These are phyloP conservation scores for Eustoma russellianum DNA, from an alignment of 257 asterid species.

Conservation along the genomic window DNA sequence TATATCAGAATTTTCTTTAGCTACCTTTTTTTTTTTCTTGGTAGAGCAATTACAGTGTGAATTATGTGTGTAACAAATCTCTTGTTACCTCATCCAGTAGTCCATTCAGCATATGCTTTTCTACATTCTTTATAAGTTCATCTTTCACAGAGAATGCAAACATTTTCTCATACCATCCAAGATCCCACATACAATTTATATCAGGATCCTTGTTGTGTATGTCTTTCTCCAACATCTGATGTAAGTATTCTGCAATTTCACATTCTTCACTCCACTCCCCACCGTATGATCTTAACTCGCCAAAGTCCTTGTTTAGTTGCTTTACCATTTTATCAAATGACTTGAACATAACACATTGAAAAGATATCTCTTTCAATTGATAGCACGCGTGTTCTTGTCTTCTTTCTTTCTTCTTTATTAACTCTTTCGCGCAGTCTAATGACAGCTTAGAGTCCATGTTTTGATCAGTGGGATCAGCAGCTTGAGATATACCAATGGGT, in stretches of 20 bases:
- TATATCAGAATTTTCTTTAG: too few relatives aligned
- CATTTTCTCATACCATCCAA: constrained; percentile 45
- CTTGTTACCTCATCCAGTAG: constrained; percentile 56
- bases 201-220: constrained; percentile 31
- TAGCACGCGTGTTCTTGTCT: constrained; percentile 33
- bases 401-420: constrained; percentile 65
- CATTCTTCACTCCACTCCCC: constrained; percentile 28
- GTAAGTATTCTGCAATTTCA: constrained; percentile 36
- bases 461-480: constrained; percentile 29
- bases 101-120: constrained; percentile 55
- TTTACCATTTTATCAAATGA: constrained; percentile 62
- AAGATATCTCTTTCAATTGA: constrained; percentile 24
- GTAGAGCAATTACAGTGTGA: too few relatives aligned
- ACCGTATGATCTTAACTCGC: constrained; percentile 30
- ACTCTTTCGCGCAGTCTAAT: constrained; percentile 61
- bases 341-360: constrained; percentile 17
- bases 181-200: constrained; percentile 73
- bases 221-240: constrained; percentile 54
- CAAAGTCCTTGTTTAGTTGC: constrained; percentile 56
- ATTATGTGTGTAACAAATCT: constrained; percentile 28
- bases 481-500: constrained; percentile 49
- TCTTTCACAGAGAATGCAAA: constrained; percentile 40
- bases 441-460: constrained; percentile 35
- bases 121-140: constrained; percentile 48
- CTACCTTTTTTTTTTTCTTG: too few relatives aligned